Evolutionary conservation across 2,329 filamentous ascomycete genomes (phyloP).

Genomic region (Elsinoe ampelina): DNA sequence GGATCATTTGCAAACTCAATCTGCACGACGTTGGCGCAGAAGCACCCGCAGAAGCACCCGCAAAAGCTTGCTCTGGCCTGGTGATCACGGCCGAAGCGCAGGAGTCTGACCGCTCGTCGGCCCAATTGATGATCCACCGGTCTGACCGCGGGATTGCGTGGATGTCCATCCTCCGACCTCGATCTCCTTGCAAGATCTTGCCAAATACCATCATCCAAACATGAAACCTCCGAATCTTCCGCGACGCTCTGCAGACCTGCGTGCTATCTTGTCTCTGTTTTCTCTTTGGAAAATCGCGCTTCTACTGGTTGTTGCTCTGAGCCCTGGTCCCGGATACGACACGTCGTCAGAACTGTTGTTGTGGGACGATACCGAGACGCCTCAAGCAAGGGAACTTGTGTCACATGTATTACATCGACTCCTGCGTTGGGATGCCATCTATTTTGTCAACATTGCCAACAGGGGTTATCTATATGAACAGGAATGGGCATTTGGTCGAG

Average conservation of each 20-base stretch:
- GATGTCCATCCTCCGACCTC: neutral
- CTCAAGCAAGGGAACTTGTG: slow-evolving; percentile 1
- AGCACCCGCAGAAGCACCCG: neutral
- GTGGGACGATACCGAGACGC: slow-evolving; percentile 23
- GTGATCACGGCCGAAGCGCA: neutral
- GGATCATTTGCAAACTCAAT: slow-evolving; percentile 2
- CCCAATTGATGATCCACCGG: neutral
- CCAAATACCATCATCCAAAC: neutral
- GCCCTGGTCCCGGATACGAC: slow-evolving; percentile 60
- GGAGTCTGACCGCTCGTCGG: neutral
- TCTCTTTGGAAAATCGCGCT: slow-evolving; percentile 58
- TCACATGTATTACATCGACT: slow-evolving; percentile 46
- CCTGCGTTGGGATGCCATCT: slow-evolving; percentile 73
- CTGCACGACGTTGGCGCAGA: neutral
- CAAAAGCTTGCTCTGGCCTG: neutral
- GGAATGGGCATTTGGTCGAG: slow-evolving; percentile 72
- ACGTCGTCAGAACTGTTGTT: slow-evolving; percentile 57
- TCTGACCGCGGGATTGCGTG: neutral
- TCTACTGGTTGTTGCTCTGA: slow-evolving; percentile 50
- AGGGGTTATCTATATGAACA: slow-evolving; percentile 66
- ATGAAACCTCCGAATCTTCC: neutral
- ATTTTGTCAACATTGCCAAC: slow-evolving; percentile 56
- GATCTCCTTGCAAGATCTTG: neutral
- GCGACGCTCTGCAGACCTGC: slow-evolving; percentile 14
- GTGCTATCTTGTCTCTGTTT: slow-evolving; percentile 37